Percentiles rank a stretch among this genome's conserved stretches.
Evolutionary conservation across 495 filamentous ascomycete genomes (phyloP).

Genomic region (Aspergillus hancockii): DNA sequence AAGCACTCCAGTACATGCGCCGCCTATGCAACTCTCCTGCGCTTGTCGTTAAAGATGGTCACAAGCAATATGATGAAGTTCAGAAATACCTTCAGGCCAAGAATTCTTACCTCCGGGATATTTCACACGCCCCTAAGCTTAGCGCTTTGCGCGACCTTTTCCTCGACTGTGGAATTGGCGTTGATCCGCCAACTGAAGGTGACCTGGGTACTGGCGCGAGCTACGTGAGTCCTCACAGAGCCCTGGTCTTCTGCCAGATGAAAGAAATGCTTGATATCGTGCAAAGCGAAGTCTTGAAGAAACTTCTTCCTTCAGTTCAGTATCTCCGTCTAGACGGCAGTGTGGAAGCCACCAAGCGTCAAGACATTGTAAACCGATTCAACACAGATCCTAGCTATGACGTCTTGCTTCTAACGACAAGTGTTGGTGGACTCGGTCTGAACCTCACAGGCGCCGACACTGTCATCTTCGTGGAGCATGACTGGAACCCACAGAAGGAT

Average conservation of each 20-base stretch:
- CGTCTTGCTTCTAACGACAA: constrained; percentile 87
- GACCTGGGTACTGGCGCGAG: constrained; percentile 67
- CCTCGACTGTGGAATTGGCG: constrained; percentile 92
- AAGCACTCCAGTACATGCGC: constrained; percentile 98
- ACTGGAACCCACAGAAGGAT: constrained; percentile 99
- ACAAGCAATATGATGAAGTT: constrained; percentile 86
- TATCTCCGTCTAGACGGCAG: constrained; percentile 89
- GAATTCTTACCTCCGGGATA: constrained; percentile 73
- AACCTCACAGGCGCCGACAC: constrained; percentile 98
- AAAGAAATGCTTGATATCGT: constrained; percentile 99
- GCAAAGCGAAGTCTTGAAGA: constrained; percentile 83
- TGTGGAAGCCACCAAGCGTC: constrained; percentile 85
- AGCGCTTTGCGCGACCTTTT: constrained; percentile 85
- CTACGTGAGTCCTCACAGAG: constrained; percentile 91
- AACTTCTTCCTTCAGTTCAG: constrained; percentile 81
- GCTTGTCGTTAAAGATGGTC: constrained; percentile 88
- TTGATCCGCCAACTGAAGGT: constrained; percentile 52
- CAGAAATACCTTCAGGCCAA: constrained; percentile 70
- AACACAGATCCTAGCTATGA: constrained; percentile 97
- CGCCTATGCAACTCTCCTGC: constrained; percentile 98
- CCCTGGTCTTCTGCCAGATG: constrained; percentile 98
- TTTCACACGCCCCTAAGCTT: constrained; percentile 89
- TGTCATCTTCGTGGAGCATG: constrained; percentile 98
- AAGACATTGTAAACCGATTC: constrained; percentile 97
- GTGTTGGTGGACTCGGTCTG: constrained; percentile 89